phyloP scores from a whole-genome alignment of 495 filamentous ascomycete species.

The Lichina pygmaea region DNA sequence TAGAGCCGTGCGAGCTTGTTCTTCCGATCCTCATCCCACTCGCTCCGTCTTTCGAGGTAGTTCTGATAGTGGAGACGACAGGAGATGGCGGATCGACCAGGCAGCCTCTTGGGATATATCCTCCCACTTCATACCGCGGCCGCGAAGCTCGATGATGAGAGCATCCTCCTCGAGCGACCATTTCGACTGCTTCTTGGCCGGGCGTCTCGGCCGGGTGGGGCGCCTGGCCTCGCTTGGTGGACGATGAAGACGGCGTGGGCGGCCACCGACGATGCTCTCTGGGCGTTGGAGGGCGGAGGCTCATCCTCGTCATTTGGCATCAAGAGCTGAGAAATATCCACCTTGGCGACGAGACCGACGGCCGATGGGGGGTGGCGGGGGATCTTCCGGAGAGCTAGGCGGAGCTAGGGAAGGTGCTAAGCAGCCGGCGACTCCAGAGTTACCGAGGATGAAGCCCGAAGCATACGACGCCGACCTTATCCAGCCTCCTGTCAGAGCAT shows the following conservation, averaged over 20 bases:
- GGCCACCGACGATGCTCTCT: slow-evolving; percentile 22
- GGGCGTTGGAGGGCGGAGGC: slow-evolving; percentile 25
- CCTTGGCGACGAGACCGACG: slow-evolving; percentile 26
- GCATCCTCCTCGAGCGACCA: slow-evolving; percentile 85
- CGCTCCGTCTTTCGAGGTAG: slow-evolving; percentile 67
- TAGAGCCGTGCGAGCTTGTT: slow-evolving; percentile 87
- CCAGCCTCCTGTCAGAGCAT: too few species aligned
- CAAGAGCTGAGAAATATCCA: slow-evolving; percentile 73
- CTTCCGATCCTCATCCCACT: slow-evolving; percentile 95
- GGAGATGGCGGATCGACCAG: slow-evolving; percentile 74
- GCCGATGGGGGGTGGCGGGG: neutral
- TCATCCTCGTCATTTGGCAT: slow-evolving; percentile 62
- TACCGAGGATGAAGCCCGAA: too few species aligned
- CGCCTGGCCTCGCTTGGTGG: slow-evolving; percentile 24
- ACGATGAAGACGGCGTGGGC: slow-evolving; percentile 13
- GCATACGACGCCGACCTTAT: too few species aligned
- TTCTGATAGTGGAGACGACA: slow-evolving; percentile 95
- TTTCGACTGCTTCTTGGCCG: slow-evolving; percentile 85
- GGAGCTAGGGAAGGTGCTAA: neutral
- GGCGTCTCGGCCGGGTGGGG: slow-evolving; percentile 37
- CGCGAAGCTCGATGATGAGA: slow-evolving; percentile 66
- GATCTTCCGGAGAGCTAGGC: neutral
- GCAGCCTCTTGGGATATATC: slow-evolving; percentile 73
- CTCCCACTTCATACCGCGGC: slow-evolving; percentile 89
- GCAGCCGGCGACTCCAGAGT: too few species aligned